These are phyloP conservation scores for Elaeis oleifera DNA, from an alignment of 202 grass and related monocot genomes.

Conservation along the genomic window DNA sequence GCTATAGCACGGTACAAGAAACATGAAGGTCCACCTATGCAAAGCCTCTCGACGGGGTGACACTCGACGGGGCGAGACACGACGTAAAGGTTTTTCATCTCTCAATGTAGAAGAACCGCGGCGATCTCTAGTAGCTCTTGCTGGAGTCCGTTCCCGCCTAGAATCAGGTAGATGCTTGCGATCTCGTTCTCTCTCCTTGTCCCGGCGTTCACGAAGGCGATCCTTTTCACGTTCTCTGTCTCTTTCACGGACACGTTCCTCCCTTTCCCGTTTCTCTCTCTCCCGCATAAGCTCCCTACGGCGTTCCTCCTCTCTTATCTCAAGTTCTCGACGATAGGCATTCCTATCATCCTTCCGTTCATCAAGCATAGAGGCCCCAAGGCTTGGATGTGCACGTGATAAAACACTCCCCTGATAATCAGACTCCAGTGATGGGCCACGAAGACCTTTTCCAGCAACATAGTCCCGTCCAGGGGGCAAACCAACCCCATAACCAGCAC, in stretches of 20 bases:
- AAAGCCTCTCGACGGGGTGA: conserved; percentile 42
- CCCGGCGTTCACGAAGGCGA: conserved; percentile 26
- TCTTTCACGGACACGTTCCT: conserved; percentile 54
- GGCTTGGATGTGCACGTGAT: conserved; percentile 41
- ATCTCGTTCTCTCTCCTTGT: conserved; percentile 81
- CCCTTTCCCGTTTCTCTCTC: conserved; percentile 56
- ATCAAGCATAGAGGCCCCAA: conserved; percentile 63
- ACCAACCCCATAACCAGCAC: conserved; percentile 45
- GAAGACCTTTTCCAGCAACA: conserved; percentile 52
- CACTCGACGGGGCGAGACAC: conserved; percentile 46
- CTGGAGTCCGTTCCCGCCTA: conserved; percentile 65
- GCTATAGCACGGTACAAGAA: conserved; percentile 60
- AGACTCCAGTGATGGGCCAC: conserved; percentile 48
- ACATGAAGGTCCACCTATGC: conserved; percentile 88
- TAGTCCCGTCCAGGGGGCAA: conserved; percentile 83
- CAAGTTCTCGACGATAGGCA: conserved; percentile 63
- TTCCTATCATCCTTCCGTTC: conserved; percentile 45
- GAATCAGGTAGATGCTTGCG: conserved; percentile 56
- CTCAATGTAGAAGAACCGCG: conserved; percentile 59
- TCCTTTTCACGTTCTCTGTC: conserved; percentile 62
- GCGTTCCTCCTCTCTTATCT: conserved; percentile 78
- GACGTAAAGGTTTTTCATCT: conserved; percentile 60
- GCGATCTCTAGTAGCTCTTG: conserved; percentile 53
- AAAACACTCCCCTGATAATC: conserved; percentile 53
- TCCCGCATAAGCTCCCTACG: conserved; percentile 56